Base-by-base conservation (phyloP, 371 early-diverging fungal species). In the Apophysomyces trapeziformis region DNA sequence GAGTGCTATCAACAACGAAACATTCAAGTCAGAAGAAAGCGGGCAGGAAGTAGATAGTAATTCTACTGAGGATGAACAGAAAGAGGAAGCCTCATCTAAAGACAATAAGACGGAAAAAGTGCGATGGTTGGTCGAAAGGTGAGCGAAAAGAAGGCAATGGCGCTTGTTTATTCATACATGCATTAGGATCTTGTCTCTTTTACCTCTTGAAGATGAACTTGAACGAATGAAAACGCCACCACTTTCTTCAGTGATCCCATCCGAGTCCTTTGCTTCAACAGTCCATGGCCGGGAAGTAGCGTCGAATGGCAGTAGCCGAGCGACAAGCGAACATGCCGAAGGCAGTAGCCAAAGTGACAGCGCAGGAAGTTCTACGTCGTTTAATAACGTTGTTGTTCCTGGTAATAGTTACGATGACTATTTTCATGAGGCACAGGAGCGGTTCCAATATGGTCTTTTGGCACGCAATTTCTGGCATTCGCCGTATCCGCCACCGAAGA, bases 381-480 rank as follows among this genome's bases (percentile, higher is more conserved):
- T 45, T 18, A 43, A 63, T 1, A 63, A 70, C 16, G 68, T 69
- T 26, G 79, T 82, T 38, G 74, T 82, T 9, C 80, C 83, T 39
- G 83, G 80, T 26, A 82, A 82, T 32, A 80, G 79, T 43, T 83
- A 83, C 41, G 79, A 83, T 57, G 83, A 83, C 46, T 83, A 83
- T 36, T 83, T 83, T 38, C 80, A 80, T 41, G 83, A 83, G 67
- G 83, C 83, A 8, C 79, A 80, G 50, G 83, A 83, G 60, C 63
- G 80, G 26, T 77, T 80, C 38, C 83, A 79, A 46, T 83, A 77
- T 62, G 83, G 79, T 8, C 57, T 83, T 16, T 60, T 83, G 32
- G 83, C 83, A 7, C 72, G 73, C 35, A 80, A 80, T 58, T 83
- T 80, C 63, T 83, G 83, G 83, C 75, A 77, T 35, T 63, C 71